A percentile compares a stretch with the other conserved stretches of the same genome.
Evolutionary conservation across 768 basidiomycete genomes (phyloP).

Genomic region (Dictyophora rubrovolvata): DNA sequence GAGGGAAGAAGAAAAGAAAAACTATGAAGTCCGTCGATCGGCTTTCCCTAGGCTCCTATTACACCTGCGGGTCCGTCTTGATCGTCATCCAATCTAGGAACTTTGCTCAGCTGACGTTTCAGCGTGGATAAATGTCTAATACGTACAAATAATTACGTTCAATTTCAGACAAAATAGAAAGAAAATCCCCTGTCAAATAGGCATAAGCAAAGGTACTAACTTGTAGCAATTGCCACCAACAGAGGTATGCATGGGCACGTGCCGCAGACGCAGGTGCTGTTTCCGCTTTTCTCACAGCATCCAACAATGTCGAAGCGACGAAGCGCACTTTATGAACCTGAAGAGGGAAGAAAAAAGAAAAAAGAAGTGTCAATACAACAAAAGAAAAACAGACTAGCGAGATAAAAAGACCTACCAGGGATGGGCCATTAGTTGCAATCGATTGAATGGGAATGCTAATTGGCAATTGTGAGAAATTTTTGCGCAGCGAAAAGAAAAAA

Average conservation of each 20-base stretch:
- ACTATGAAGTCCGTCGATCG: not conserved
- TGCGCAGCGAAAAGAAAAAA: not conserved
- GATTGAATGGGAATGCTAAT: constrained; percentile 83
- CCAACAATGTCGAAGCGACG: constrained; percentile 82
- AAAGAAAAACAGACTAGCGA: constrained; percentile 1
- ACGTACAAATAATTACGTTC: constrained; percentile 80
- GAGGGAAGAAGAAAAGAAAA: not conserved
- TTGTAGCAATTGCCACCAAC: constrained; percentile 32
- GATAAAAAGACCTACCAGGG: constrained; percentile 37
- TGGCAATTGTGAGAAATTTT: constrained; percentile 8
- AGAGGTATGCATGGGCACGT: constrained; percentile 79
- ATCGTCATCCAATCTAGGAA: constrained; percentile 55
- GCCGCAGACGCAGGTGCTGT: constrained; percentile 72
- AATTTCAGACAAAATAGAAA: constrained; percentile 85
- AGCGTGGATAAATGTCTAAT: not conserved
- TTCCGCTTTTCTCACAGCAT: constrained; percentile 73
- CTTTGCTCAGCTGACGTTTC: constrained; percentile 8
- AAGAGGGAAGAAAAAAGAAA: constrained; percentile 15
- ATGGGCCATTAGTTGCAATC: constrained; percentile 81
- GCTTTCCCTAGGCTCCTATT: not conserved
- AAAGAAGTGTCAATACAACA: not conserved
- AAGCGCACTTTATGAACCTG: constrained; percentile 89
- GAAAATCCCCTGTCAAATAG: constrained; percentile 65
- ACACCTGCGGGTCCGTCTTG: constrained; percentile 46
- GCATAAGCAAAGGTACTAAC: constrained; percentile 6